Conservation (phyloP, 148 eudicot species). For the Tetragonia tetragonoides region DNA sequence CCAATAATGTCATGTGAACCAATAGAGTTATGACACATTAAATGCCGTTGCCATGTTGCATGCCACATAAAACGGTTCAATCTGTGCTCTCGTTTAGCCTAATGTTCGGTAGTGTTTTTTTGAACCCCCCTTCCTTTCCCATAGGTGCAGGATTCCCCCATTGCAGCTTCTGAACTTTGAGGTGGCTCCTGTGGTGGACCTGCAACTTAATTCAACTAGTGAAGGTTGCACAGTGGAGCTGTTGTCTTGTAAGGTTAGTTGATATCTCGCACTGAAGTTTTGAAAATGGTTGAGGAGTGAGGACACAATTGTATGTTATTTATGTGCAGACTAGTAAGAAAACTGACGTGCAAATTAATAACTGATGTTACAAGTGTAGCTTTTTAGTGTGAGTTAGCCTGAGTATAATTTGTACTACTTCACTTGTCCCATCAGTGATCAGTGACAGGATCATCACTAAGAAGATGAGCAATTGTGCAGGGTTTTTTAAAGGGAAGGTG, state of each 20-base stretch:
- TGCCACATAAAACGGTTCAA: background rate
- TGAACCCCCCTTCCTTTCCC: background rate
- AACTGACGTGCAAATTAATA: too few species aligned
- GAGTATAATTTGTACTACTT: background rate
- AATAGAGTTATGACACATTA: too few species aligned
- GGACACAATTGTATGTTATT: background rate
- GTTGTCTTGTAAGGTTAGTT: slow-evolving; percentile 84
- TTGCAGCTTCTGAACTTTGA: slow-evolving; percentile 72
- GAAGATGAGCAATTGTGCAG: background rate
- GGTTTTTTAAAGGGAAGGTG: background rate
- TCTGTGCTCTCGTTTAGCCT: background rate
- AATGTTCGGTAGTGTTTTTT: background rate
- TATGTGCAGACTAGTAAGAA: too few species aligned
- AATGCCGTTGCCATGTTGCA: too few species aligned
- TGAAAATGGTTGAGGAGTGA: background rate
- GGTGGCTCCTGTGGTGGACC: slow-evolving; percentile 77
- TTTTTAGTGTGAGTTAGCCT: background rate
- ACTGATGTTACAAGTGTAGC: background rate
- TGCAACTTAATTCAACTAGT: slow-evolving; percentile 62
- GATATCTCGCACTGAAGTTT: slow-evolving; percentile 1
- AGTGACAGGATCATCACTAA: background rate
- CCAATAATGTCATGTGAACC: too few species aligned
- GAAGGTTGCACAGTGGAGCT: slow-evolving; percentile 74
- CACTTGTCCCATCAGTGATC: background rate
- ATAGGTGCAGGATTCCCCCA: slow-evolving; percentile 69